Base-by-base conservation (phyloP, 2,329 filamentous ascomycete genomes). In the Aspergillus niger region DNA sequence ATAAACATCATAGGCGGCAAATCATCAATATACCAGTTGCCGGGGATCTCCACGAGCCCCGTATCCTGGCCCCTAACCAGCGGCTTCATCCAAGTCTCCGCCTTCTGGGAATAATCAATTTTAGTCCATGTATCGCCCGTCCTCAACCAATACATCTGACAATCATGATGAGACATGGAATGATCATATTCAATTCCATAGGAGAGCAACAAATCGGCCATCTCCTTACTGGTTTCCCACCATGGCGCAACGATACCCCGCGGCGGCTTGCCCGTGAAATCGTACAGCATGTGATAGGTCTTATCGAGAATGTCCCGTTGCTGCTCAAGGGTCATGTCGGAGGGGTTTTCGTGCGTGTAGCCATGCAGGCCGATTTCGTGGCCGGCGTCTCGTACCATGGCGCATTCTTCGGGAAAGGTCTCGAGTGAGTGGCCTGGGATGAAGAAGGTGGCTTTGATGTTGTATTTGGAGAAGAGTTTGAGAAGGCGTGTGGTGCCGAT, bases 271-370 rank as follows among this genome's bases (percentile, higher is more conserved):
- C 89, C 87, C 59, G 84, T 85, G 74, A 93, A 93, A 0, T 91
- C 86, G 0, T 86, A 91, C 28, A 94, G 81, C 77, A 92, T 81
- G 24, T 82, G 83, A 75, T 87, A 92, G 2, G 89, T 91, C 77
- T 92, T 91, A 70, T 91, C 89, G 17, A 94, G 82, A 15, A 93
- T 87, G 59, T 90, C 89, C 13, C 83, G 83, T 73, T 93, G 90
- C 76, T 93, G 90, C 70, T 92, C 89, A 1, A 90, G 72, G 0
- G 83, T 89, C 89, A 92, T 91, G 59, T 87, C 84, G 0, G 80
- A 81, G 0, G 89, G 89, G 67, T 92, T 91, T 71, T 92, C 89
- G 68, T 92, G 89, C 0, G 83, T 86, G 75, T 92, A 92, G 4
- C 88, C 89, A 64, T 92, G 89, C 6, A 90, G 80, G 2, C 87